phyloP scores from a whole-genome alignment of 441 rosid species.

The Hura crepitans region DNA sequence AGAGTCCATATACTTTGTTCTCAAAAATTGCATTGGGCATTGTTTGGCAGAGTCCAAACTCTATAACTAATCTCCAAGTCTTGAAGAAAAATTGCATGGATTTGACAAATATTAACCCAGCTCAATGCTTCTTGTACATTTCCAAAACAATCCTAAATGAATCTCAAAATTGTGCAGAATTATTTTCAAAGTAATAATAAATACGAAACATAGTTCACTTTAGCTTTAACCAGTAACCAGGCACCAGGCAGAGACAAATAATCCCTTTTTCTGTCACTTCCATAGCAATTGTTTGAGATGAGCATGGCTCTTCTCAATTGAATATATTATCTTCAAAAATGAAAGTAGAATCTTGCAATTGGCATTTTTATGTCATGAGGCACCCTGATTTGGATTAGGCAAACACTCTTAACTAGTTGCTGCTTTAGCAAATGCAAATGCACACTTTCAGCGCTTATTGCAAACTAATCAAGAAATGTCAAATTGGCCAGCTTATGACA shows the following conservation, averaged over 20 bases:
- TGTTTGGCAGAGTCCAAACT: conserved; percentile 10
- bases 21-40: neutral
- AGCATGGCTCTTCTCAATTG: neutral
- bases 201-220: neutral
- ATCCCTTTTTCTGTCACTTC: neutral
- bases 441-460: neutral
- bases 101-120: neutral
- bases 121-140: neutral
- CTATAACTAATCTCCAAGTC: neutral
- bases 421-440: neutral
- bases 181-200: neutral
- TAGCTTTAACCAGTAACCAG: too few species aligned
- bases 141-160: neutral
- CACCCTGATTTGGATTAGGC: conserved; percentile 3
- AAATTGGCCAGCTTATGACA: neutral
- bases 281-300: neutral
- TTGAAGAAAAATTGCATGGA: neutral
- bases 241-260: neutral
- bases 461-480: conserved; percentile 2
- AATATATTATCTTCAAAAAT: neutral
- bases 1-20: neutral
- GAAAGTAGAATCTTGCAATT: neutral
- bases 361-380: neutral
- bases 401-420: neutral
- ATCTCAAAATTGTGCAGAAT: neutral